These are phyloP conservation scores for Combretum micranthum DNA, from an alignment of 345 rosid species.

Conservation along the genomic window DNA sequence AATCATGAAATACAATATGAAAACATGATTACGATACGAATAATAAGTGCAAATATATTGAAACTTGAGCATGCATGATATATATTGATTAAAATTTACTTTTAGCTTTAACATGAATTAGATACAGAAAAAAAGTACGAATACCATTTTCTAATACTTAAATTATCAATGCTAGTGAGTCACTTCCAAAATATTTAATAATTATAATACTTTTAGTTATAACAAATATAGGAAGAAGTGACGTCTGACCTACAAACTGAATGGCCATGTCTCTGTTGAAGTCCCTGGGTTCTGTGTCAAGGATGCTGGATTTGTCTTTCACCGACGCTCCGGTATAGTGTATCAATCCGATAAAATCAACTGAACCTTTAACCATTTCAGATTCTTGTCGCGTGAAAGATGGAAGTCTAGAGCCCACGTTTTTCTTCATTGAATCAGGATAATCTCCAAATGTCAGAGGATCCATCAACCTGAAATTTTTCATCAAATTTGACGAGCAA, in stretches of 20 bases:
- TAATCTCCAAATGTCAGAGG: slow-evolving; percentile 71
- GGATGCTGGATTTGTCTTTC: slow-evolving; percentile 20
- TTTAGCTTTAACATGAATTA: no score
- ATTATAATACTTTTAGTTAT: no score
- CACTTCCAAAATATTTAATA: slow-evolving; percentile 25
- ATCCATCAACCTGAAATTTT: slow-evolving; percentile 43
- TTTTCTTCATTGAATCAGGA: slow-evolving; percentile 54
- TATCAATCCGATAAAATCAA: slow-evolving; percentile 38
- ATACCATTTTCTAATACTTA: no score
- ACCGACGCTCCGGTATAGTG: slow-evolving; percentile 14
- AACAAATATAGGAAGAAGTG: no score
- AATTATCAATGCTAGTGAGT: no score
- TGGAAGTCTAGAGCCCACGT: slow-evolving; percentile 56
- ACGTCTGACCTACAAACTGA: slow-evolving; percentile 12
- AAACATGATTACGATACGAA: no score
- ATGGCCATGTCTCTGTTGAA: slow-evolving; percentile 23
- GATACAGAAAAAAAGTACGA: no score
- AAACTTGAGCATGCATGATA: no score
- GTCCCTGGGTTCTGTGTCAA: slow-evolving; percentile 20
- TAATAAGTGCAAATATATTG: no score
- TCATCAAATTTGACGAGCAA: slow-evolving; percentile 19
- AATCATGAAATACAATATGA: no score
- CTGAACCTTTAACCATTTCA: slow-evolving; percentile 48
- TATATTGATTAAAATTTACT: no score
- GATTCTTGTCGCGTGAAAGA: slow-evolving; percentile 42